phyloP scores from a whole-genome alignment of 176 grass and related monocot species.

The Aegilops longissima region DNA sequence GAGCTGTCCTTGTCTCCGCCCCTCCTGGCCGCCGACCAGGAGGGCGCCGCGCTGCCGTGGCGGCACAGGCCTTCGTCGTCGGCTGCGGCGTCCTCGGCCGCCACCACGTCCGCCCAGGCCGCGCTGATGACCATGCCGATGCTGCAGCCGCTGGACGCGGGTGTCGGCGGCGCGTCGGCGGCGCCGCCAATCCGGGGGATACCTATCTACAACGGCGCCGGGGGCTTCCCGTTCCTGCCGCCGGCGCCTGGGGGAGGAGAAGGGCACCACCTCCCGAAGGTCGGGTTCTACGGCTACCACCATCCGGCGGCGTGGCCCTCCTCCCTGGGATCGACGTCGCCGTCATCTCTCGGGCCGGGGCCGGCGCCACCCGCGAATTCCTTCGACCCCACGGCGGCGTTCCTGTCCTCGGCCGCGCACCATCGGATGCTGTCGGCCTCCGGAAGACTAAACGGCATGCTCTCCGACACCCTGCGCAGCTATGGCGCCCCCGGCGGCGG shows the following conservation, averaged over 20 bases:
- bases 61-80: slow-evolving; percentile 17
- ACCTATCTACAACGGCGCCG: slow-evolving; percentile 72
- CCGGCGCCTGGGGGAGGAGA: slow-evolving; percentile 20
- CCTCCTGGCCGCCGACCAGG: slow-evolving; percentile 34
- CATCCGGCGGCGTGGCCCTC: slow-evolving; percentile 37
- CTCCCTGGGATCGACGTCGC: slow-evolving; percentile 40
- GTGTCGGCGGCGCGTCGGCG: slow-evolving; percentile 17
- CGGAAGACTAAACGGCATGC: slow-evolving; percentile 70
- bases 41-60: slow-evolving; percentile 43
- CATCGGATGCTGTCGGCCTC: slow-evolving; percentile 73
- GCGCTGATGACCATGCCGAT: slow-evolving; percentile 43
- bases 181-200: slow-evolving; percentile 72
- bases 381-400: slow-evolving; percentile 52
- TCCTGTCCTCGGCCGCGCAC: slow-evolving; percentile 53
- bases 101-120: slow-evolving; percentile 23
- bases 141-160: slow-evolving; percentile 33
- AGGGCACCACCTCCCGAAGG: slow-evolving; percentile 32
- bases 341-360: slow-evolving; percentile 16
- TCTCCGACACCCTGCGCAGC: slow-evolving; percentile 63
- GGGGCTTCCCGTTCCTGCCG: slow-evolving; percentile 59
- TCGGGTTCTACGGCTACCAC: slow-evolving; percentile 49
- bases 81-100: slow-evolving; percentile 17
- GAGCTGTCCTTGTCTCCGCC: slow-evolving; percentile 83
- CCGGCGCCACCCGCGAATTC: background rate
- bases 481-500: slow-evolving; percentile 26